Percentiles rank a stretch among this genome's conserved stretches.
Conservation (phyloP, 805 yeast genomes). For the Lipomyces kockii region DNA sequence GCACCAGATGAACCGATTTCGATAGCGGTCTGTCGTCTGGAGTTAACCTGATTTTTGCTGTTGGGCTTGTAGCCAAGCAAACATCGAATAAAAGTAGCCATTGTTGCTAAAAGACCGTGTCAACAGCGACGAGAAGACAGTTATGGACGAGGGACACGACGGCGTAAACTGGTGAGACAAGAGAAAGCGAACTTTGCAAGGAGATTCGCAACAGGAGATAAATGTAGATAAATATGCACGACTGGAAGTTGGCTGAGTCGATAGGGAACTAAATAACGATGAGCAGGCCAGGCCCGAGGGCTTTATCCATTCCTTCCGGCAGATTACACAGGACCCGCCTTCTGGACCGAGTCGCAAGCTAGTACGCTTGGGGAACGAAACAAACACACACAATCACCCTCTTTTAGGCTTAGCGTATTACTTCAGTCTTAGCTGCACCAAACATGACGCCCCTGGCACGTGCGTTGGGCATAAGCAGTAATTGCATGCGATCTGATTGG, state of each 20-base stretch:
- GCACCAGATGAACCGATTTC: slow-evolving; percentile 9
- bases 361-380: slow-evolving; percentile 10
- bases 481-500: slow-evolving; percentile 26
- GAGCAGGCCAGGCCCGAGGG: not conserved
- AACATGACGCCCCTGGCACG: not conserved
- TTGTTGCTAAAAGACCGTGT: not conserved
- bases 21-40: not conserved
- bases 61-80: slow-evolving; percentile 30
- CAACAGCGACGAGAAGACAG: not conserved
- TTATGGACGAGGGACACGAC: too few species aligned
- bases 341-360: slow-evolving; percentile 12
- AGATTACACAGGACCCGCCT: not conserved
- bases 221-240: not conserved
- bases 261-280: not conserved
- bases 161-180: not conserved
- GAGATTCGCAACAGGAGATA: not conserved
- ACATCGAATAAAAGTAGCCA: slow-evolving; percentile 33
- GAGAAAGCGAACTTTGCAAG: not conserved
- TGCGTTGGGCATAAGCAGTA: slow-evolving; percentile 4
- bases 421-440: not conserved
- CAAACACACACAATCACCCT: slow-evolving; percentile 12
- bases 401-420: slow-evolving; percentile 4
- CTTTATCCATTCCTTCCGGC: not conserved
- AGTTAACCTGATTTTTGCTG: not conserved
- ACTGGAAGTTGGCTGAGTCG: not conserved